Conservation (phyloP, 768 basidiomycete species). For the Agrocybe pediades region DNA sequence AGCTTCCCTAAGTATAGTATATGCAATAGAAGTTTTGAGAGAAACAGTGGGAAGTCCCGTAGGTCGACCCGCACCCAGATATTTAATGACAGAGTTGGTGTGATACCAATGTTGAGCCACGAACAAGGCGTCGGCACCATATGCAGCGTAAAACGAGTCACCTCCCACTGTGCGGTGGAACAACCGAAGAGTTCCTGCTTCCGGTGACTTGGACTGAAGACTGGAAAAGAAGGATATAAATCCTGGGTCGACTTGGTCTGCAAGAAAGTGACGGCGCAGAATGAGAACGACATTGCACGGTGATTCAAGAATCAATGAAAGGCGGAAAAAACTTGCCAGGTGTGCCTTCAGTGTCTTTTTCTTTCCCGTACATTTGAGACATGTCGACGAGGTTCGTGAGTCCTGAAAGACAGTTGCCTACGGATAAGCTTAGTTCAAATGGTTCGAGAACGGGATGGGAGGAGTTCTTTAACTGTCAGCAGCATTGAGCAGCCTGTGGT, state of each 20-base stretch:
- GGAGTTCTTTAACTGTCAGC: no score
- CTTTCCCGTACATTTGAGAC: constrained; percentile 67
- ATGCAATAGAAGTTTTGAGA: constrained; percentile 75
- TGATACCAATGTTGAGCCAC: constrained; percentile 82
- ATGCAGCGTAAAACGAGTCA: constrained; percentile 82
- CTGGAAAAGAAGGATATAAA: constrained; percentile 73
- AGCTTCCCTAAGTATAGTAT: constrained; percentile 83
- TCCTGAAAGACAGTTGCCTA: background rate
- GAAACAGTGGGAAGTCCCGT: constrained; percentile 76
- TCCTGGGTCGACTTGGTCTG: constrained; percentile 75
- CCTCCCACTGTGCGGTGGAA: constrained; percentile 64
- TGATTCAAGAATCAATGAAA: no score
- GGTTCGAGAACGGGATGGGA: no score
- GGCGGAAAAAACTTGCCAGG: constrained; percentile 7
- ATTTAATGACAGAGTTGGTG: constrained; percentile 92
- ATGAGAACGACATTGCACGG: no score
- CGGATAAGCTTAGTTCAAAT: background rate
- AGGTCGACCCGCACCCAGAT: constrained; percentile 71
- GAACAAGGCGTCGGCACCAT: constrained; percentile 87
- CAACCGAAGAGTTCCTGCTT: constrained; percentile 82
- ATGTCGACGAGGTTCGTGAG: constrained; percentile 25
- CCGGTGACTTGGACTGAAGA: constrained; percentile 67
- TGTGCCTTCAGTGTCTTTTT: constrained; percentile 47
- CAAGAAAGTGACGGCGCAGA: background rate
- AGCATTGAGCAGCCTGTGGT: no score